phyloP scores from a whole-genome alignment of 768 basidiomycete genomes.

The Cyclocybe aegerita region DNA sequence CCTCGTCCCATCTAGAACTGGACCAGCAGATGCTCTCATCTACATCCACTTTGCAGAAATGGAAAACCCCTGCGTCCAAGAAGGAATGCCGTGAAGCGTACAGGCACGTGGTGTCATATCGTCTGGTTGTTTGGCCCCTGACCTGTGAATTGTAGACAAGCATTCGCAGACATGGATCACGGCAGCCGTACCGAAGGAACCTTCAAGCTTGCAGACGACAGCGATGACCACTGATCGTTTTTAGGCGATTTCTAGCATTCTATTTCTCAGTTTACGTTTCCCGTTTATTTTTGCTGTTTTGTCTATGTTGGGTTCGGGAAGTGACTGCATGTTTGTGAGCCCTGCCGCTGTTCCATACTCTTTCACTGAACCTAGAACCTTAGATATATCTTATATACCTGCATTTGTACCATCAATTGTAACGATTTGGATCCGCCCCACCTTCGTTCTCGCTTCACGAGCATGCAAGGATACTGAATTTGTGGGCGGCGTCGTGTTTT shows the following conservation, averaged over 20 bases:
- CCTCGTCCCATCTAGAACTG: slow-evolving; percentile 42
- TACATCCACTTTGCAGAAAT: slow-evolving; percentile 51
- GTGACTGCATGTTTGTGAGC: neutral
- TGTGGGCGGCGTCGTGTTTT: no score
- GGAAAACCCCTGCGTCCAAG: slow-evolving; percentile 52
- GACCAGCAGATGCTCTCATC: slow-evolving; percentile 60
- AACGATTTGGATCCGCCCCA: no score
- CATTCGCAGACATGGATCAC: slow-evolving; percentile 13
- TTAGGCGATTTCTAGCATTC: neutral
- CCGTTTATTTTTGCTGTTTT: neutral
- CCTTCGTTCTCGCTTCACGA: no score
- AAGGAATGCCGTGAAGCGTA: slow-evolving; percentile 63
- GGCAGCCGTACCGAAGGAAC: slow-evolving; percentile 3
- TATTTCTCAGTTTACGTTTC: neutral
- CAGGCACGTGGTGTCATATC: slow-evolving; percentile 38
- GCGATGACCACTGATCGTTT: slow-evolving; percentile 4
- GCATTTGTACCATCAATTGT: no score
- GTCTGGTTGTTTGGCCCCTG: neutral
- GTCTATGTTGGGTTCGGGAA: neutral
- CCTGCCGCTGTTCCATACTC: no score
- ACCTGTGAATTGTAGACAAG: slow-evolving; percentile 7
- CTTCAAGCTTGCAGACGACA: neutral
- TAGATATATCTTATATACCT: no score
- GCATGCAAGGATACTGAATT: no score
- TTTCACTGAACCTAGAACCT: no score